Base-by-base conservation (phyloP, 257 asterid genomes). In the Solanum bulbocastanum region DNA sequence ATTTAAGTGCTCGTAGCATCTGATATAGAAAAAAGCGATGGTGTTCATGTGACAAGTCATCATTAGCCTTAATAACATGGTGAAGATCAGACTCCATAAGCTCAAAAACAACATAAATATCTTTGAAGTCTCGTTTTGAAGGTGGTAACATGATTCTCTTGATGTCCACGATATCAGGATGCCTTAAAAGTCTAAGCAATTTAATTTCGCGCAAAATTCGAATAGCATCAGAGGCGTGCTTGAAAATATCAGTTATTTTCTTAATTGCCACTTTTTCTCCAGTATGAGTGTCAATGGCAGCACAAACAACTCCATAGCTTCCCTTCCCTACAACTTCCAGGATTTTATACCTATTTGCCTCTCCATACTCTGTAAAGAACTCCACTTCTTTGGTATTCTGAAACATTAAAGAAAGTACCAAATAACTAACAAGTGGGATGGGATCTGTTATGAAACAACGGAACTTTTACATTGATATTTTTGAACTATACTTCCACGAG, bases 31-130 rank as follows among this genome's bases (percentile, higher is more conserved):
- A 96, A 91, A 96, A 96, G 4, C 98, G 97, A 83, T 96, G 97
- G 89, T 96, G 99, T 88, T 96, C 99, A 35, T 91, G 95, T 33
- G 99, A 95, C 94, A 96, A 92, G 89, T 96, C 99, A 87, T 94
- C 98, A 92, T 96, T 96, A 87, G 99, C 98, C 91, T 96, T 96
- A 87, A 96, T 93, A 87, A 96, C 99, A 92, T 96, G 99, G 89
- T 96, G 99, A 87, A 96, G 99, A 91, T 96, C 99, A 18, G 99
- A 96, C 88, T 96, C 99, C 99, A 96, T 96, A 73, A 96, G 98
- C 95, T 96, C 98, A 65, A 96, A 96, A 75, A 96, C 98, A 84
- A 96, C 98, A 89, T 92, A 96, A 73, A 96, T 95, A 88, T 96
- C 98, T 90, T 89, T 93, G 92, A 95, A 96, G 87, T 96, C 99